Evolutionary conservation across 169 alveolate genomes (phyloP), one percentile per base, ranked within the genome.

Genomic region (Cryptosporidium sp.): DNA sequence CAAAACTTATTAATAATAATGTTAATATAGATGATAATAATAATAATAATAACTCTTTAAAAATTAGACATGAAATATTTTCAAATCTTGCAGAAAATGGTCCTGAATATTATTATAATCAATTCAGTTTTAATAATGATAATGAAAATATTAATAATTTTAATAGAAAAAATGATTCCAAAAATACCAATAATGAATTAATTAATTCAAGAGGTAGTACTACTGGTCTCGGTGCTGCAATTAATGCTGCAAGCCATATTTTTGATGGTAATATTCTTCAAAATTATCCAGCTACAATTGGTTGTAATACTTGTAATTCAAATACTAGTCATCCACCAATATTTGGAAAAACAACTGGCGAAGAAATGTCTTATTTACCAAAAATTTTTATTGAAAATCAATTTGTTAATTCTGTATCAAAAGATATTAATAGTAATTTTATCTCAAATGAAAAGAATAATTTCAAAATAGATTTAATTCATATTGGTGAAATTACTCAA

Each of bases 171-270:
- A 23, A 5, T 18, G 45, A 12, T 10, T n/a, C 0, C 7, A 31
- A 44, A 21, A 62, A n/a, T 31, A 33, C 31, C 12, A 65, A 65
- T 65, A 65, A 29, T 31, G 48, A 35, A 16, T 33, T 33, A 14
- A 65, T 33, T 12, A 33, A 14, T n/a, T 52, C 85, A 33, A 80
- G 67, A 39, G 62, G 68, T 35, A 39, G 60, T 51, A 80, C 72
- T 12, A 62, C 89, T 26, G 70, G 85, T 18, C 53, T 80, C 0
- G 89, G 62, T 61, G 72, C 89, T 12, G 75, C 89, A 16, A 39
- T 80, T 48, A 44, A 44, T 62, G 75, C 80, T 44, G 72, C 89
- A 26, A 80, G 67, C 51, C 89, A 80, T 65, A 80, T 80, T 39
- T 80, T 80, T 61, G 89, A 80, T 42, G 89, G 89, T 37, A 80